Conservation (phyloP, 2,329 filamentous ascomycete species). For the Cladobotryum mycophilum region DNA sequence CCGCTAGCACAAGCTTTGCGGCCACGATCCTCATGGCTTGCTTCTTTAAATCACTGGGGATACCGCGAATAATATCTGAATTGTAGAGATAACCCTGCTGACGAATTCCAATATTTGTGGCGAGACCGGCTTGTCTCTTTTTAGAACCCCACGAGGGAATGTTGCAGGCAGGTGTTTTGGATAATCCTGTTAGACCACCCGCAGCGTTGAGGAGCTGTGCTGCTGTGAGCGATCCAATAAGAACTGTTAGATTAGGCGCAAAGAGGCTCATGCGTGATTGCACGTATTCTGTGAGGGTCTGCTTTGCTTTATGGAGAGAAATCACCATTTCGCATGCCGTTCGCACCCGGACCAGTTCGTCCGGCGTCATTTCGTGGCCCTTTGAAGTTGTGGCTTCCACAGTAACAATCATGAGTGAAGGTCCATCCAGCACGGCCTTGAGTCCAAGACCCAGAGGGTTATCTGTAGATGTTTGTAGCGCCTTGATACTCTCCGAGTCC, state of each 20-base stretch:
- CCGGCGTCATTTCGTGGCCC: slow-evolving; percentile 67
- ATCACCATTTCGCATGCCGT: slow-evolving; percentile 83
- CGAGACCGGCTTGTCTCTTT: slow-evolving; percentile 75
- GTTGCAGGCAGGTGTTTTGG: slow-evolving; percentile 91
- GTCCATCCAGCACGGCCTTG: slow-evolving; percentile 76
- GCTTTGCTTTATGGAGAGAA: slow-evolving; percentile 81
- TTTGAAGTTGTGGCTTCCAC: slow-evolving; percentile 89
- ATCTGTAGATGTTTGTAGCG: slow-evolving; percentile 66
- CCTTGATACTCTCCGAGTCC: slow-evolving; percentile 72
- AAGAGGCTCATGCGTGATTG: slow-evolving; percentile 96
- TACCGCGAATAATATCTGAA: slow-evolving; percentile 78
- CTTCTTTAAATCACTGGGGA: slow-evolving; percentile 80
- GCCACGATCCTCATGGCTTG: slow-evolving; percentile 94
- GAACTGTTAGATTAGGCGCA: slow-evolving; percentile 83
- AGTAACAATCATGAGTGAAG: slow-evolving; percentile 90
- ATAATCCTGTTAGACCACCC: slow-evolving; percentile 79
- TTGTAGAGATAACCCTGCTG: slow-evolving; percentile 93
- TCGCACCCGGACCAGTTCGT: slow-evolving; percentile 67
- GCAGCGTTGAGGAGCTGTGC: slow-evolving; percentile 95
- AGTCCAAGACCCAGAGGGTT: slow-evolving; percentile 73
- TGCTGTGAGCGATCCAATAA: slow-evolving; percentile 88
- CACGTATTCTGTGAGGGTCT: slow-evolving; percentile 83
- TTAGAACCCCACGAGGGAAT: slow-evolving; percentile 86
- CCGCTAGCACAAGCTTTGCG: slow-evolving; percentile 88
- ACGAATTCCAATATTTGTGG: slow-evolving; percentile 84